phyloP scores from a whole-genome alignment of 805 yeast species.

The Wickerhamiella domercqiae region DNA sequence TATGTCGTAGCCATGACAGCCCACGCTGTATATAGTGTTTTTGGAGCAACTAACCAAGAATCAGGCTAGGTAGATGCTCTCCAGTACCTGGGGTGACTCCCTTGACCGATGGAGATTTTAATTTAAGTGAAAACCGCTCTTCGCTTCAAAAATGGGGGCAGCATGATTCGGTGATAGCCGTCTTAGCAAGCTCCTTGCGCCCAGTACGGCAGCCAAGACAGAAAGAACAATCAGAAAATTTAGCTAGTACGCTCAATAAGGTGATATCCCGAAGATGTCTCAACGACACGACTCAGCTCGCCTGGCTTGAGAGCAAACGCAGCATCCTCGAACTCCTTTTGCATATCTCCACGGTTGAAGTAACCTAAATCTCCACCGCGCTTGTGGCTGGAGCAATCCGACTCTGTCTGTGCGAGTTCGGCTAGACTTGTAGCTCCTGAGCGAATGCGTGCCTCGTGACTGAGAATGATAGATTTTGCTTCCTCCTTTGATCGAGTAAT shows the following conservation, averaged over 20 bases:
- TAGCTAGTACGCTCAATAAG: slow-evolving; percentile 71
- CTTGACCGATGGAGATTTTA: no score
- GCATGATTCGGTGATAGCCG: no score
- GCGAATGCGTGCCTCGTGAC: slow-evolving; percentile 41
- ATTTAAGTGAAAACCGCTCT: no score
- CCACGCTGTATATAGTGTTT: no score
- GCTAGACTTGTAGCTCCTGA: slow-evolving; percentile 52
- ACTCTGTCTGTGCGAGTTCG: slow-evolving; percentile 64
- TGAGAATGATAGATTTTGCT: slow-evolving; percentile 45
- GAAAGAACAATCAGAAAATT: no score
- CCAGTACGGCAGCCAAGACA: no score
- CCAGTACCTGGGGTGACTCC: no score
- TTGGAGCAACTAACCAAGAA: no score
- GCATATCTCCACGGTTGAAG: slow-evolving; percentile 88
- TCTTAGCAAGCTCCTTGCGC: no score
- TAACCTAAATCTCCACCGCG: slow-evolving; percentile 86
- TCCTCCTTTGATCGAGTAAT: slow-evolving; percentile 74
- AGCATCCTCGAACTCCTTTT: slow-evolving; percentile 81
- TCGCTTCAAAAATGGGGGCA: no score
- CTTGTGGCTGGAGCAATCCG: slow-evolving; percentile 77
- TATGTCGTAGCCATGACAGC: no score
- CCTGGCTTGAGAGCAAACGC: slow-evolving; percentile 72
- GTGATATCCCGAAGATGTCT: slow-evolving; percentile 84
- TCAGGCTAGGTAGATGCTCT: no score
- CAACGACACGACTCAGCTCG: slow-evolving; percentile 68